Base-by-base conservation (phyloP, 106 monocot genomes). In the Platanthera zijinensis region DNA sequence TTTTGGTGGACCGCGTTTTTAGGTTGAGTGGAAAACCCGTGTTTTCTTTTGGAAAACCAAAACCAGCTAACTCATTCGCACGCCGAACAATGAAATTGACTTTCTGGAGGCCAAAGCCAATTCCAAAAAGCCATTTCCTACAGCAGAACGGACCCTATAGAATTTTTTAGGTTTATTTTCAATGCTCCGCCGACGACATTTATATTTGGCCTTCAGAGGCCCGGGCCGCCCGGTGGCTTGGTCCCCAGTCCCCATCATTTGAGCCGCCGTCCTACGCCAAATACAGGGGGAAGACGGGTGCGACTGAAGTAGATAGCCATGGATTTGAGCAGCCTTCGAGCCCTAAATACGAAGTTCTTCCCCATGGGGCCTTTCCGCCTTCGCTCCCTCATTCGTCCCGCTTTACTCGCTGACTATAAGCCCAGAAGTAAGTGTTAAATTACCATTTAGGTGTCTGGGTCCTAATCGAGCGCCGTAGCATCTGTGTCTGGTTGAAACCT, bases 321-420 rank as follows among this genome's bases (percentile, higher is more conserved):
- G 79, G 73, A 79, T 5, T 21, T 47, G 30, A 50, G 54, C 73
- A 56, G 73, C 5, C 72, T 79, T 15, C 73, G 73, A 62, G 61
- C 73, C 48, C 73, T 62, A 62, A 73, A 57, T 49, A 22, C 50
- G 22, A 18, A 52, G 48, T 78, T 71, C 79, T 28, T 21, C 13
- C 14, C 73, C 48, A 17, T 50, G 39, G 39, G 39, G 19, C 28
- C 57, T 73, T 61, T 79, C 73, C 74, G 49, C 47, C 74, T 67
- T 50, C 57, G 51, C 56, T 10, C 48, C 28, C 57, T 57, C n/a
- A 57, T 74, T 61, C 78, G 74, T 39, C 68, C 67, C 52, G 78
- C 66, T 22, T 8, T 77, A 32, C 70, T 74, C 25, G 53, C 52
- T 30, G 56, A 75, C 45, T 51, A 66, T 13, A 66, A 21, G 57